A percentile compares a stretch with the other conserved stretches of the same genome.
Conservation (phyloP, 2,329 filamentous ascomycete genomes). For the Coniochaeta sp. region DNA sequence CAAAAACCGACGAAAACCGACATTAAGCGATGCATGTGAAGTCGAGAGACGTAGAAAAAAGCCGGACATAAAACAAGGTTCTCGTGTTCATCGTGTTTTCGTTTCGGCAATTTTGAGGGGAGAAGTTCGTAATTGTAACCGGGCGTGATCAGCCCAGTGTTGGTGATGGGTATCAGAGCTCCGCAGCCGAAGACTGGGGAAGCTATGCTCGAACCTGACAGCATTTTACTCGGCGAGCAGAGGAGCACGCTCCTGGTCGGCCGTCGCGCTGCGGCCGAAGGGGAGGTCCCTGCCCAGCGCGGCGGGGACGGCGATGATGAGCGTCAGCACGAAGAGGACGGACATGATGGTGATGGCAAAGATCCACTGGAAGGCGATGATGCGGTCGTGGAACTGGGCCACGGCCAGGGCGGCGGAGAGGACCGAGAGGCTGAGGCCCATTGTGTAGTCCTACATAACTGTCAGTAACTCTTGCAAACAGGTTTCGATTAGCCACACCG, state of each 20-base stretch:
- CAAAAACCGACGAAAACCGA: neutral
- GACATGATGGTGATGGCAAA: constrained; percentile 82
- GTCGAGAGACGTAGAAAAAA: neutral
- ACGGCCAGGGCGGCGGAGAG: constrained; percentile 70
- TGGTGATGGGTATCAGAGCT: neutral
- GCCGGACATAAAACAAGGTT: neutral
- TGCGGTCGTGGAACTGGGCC: constrained; percentile 65
- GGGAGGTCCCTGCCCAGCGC: constrained; percentile 51
- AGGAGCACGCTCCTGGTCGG: constrained; percentile 54
- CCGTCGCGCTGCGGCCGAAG: constrained; percentile 35
- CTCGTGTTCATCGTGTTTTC: neutral
- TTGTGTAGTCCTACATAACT: constrained; percentile 54
- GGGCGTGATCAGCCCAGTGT: no score
- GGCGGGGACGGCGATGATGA: constrained; percentile 57
- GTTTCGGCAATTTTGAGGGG: neutral
- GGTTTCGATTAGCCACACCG: neutral
- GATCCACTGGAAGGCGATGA: constrained; percentile 83
- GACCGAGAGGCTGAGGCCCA: constrained; percentile 72
- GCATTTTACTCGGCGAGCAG: constrained; percentile 46
- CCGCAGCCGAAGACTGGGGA: neutral
- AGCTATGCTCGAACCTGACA: constrained; percentile 1
- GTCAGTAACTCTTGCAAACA: neutral
- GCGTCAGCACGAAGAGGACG: constrained; percentile 62
- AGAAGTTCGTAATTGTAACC: neutral
- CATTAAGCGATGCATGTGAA: neutral